A percentile compares a stretch with the other conserved stretches of the same genome.
These are phyloP conservation scores for Hypoxylon sp. DNA, from an alignment of 2,329 filamentous ascomycete genomes.

Conservation along the genomic window DNA sequence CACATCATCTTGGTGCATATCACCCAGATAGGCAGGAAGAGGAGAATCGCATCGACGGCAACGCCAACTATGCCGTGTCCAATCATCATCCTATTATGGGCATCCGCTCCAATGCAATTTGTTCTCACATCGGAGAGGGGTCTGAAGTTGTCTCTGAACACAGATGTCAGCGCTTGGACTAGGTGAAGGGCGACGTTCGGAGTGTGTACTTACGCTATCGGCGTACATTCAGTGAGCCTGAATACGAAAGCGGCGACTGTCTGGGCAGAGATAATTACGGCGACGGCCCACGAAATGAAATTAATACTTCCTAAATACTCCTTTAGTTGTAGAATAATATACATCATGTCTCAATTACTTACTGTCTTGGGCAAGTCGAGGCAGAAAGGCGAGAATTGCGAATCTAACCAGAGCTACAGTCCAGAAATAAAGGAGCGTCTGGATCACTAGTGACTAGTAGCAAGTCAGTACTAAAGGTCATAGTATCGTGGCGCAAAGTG, in stretches of 20 bases:
- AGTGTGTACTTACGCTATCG: constrained; percentile 27
- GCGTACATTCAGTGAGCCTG: constrained; percentile 37
- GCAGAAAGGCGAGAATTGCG: constrained; percentile 56
- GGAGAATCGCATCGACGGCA: constrained; percentile 55
- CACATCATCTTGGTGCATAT: constrained; percentile 57
- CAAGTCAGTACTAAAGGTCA: constrained; percentile 28
- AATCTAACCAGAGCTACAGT: constrained; percentile 54
- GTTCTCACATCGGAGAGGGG: constrained; percentile 39
- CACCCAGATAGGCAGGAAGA: constrained; percentile 57
- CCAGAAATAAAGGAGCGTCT: constrained; percentile 53
- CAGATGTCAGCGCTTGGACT: not conserved
- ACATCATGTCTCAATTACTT: constrained; percentile 30
- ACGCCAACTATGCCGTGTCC: constrained; percentile 54
- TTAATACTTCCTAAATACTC: constrained; percentile 23
- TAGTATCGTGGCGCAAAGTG: not conserved
- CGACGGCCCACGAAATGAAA: constrained; percentile 25
- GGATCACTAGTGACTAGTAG: constrained; percentile 42
- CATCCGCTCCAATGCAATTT: constrained; percentile 48
- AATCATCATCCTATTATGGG: constrained; percentile 54
- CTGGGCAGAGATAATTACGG: constrained; percentile 35
- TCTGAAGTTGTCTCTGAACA: constrained; percentile 44
- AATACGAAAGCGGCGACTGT: constrained; percentile 38
- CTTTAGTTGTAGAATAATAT: constrained; percentile 14
- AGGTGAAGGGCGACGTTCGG: not conserved
- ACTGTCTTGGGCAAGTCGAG: constrained; percentile 56